Percentiles rank a stretch among this genome's conserved stretches.
phyloP scores from a whole-genome alignment of 2,329 filamentous ascomycete genomes.

The Ustilaginoidea virens region DNA sequence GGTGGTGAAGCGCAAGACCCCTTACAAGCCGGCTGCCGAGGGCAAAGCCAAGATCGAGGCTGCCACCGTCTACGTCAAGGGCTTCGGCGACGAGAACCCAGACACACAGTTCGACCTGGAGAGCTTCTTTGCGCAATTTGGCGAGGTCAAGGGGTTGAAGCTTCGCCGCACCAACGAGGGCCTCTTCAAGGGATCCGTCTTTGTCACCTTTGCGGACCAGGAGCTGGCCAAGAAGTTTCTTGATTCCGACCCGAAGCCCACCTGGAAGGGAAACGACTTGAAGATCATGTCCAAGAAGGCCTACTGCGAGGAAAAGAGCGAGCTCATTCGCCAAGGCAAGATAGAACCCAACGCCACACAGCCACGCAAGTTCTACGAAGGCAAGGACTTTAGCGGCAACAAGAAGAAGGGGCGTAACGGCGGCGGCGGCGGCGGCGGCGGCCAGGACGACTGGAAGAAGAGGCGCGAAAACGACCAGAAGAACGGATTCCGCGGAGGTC shows the following conservation, averaged over 20 bases:
- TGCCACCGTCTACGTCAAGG: constrained; percentile 80
- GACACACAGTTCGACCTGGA: constrained; percentile 89
- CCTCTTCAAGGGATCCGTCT: constrained; percentile 90
- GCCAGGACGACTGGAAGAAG: constrained; percentile 47
- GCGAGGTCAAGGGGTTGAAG: constrained; percentile 66
- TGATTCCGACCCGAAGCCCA: constrained; percentile 61
- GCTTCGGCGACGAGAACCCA: constrained; percentile 73
- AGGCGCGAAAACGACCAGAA: constrained; percentile 46
- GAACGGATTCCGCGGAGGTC: constrained; percentile 37
- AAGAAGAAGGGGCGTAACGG: too few relatives aligned
- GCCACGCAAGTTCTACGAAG: constrained; percentile 33
- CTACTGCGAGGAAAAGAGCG: constrained; percentile 66
- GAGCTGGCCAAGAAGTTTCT: constrained; percentile 72
- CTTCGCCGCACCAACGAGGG: constrained; percentile 62
- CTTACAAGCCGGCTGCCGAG: constrained; percentile 44
- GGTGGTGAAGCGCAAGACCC: constrained; percentile 59
- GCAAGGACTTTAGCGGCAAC: constrained; percentile 19
- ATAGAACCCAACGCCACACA: constrained; percentile 39
- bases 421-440: constrained; percentile 23
- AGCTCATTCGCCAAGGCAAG: constrained; percentile 56
- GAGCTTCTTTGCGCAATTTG: constrained; percentile 72
- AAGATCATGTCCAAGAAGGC: constrained; percentile 76
- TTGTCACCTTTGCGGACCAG: constrained; percentile 77
- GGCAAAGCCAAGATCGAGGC: constrained; percentile 51
- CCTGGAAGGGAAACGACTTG: constrained; percentile 69